A percentile compares a stretch with the other conserved stretches of the same genome.
These are phyloP conservation scores for Penstemon davidsonii DNA, from an alignment of 257 asterid genomes.

Conservation along the genomic window DNA sequence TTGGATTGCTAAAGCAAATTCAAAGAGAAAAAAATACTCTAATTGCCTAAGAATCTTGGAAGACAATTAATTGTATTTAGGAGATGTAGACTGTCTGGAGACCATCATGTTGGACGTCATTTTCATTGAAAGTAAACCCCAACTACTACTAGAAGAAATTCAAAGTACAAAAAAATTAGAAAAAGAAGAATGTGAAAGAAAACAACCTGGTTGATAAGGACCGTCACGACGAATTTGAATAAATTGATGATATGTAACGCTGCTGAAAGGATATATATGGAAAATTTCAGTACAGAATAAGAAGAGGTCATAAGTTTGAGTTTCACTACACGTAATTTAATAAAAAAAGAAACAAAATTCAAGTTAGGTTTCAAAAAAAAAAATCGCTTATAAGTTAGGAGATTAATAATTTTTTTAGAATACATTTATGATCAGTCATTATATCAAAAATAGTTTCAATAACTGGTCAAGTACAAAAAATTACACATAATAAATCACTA, in stretches of 20 bases:
- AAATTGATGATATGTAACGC: background rate
- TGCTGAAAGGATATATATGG: too few species aligned
- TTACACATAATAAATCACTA: too few species aligned
- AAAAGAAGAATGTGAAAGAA: background rate
- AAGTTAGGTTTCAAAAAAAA: too few species aligned
- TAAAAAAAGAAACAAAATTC: too few species aligned
- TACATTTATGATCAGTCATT: too few species aligned
- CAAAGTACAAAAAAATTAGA: conserved; percentile 1
- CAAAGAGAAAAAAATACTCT: background rate
- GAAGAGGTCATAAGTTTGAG: too few species aligned
- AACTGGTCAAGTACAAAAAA: too few species aligned
- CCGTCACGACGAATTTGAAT: conserved; percentile 1
- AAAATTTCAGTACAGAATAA: too few species aligned
- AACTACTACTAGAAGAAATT: background rate
- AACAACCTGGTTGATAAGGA: conserved; percentile 19
- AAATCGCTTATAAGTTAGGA: too few species aligned
- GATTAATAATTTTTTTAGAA: too few species aligned
- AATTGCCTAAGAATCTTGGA: conserved; percentile 1
- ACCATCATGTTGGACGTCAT: conserved; percentile 18
- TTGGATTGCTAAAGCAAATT: background rate
- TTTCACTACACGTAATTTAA: too few species aligned
- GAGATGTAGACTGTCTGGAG: background rate
- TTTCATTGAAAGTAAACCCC: conserved; percentile 24
- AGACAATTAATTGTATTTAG: background rate
- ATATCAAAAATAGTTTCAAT: too few species aligned